Evolutionary conservation across 2,329 filamentous ascomycete species (phyloP), one percentile per base, ranked within the genome.

Genomic region (Fusarium sp.): DNA sequence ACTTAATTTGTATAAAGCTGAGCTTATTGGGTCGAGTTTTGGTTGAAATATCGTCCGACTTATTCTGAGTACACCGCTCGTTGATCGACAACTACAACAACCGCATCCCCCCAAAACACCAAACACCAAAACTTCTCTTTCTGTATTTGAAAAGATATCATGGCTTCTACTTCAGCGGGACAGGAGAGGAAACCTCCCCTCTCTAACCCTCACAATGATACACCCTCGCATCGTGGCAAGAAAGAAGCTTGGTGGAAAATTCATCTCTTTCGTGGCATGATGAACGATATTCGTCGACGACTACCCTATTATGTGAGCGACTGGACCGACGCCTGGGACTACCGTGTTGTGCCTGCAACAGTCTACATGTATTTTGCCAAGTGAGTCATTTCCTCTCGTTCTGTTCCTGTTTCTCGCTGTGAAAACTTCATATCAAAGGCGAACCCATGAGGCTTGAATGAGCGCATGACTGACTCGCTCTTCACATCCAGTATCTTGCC

Each of bases 311-410:
- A 96, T 76, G 84, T 82, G 80, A 95, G 91, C 79, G 94, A 97
- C 79, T 97, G 92, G 92, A 84, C 78, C 18, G 94, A 97, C 82
- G 94, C 94, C 2, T 96, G 92, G 92, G 92, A 97, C 77, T 97
- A 97, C 82, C 88, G 94, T 55, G 92, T 97, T 42, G 87, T 97
- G 39, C 94, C 94, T 2, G 93, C 93, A 17, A 97, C 94, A 11
- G 83, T 97, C 31, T 97, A 97, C 81, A 97, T 97, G 92, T 97
- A 96, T 82, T 97, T 97, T 86, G 93, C 94, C 68, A 97, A 97
- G 93, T 95, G 85, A 66, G 84, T 71, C 20, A 55, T 17, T 18
- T 15, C 13, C 20, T 14, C 22, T 56, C 28, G 43, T 34, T 20
- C 22, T 50, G 26, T 20, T n/a, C 44, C 31, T 34, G 6, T 20